Evolutionary conservation across 2,329 filamentous ascomycete genomes (phyloP).

Genomic region (Verticillium klebahnii): DNA sequence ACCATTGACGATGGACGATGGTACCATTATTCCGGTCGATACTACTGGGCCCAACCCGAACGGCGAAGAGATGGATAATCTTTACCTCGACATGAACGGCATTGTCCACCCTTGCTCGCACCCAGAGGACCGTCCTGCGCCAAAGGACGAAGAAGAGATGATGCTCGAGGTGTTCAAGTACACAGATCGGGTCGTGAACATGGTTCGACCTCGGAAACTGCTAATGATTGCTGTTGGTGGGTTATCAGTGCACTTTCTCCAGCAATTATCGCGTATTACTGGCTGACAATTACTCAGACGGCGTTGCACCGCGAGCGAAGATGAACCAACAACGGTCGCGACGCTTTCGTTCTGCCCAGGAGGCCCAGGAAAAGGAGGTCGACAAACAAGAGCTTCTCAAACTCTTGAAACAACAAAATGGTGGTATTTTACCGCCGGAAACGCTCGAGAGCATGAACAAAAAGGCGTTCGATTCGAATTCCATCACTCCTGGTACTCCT

Average conservation of each 20-base stretch:
- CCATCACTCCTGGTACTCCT: constrained; percentile 91
- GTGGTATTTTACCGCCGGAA: constrained; percentile 58
- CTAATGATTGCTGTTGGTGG: constrained; percentile 94
- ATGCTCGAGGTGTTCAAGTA: constrained; percentile 98
- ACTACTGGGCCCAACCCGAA: constrained; percentile 85
- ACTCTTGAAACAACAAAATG: constrained; percentile 74
- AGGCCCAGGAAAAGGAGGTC: constrained; percentile 88
- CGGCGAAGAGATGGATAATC: constrained; percentile 94
- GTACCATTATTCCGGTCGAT: constrained; percentile 78
- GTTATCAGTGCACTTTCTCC: constrained; percentile 21
- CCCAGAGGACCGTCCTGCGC: constrained; percentile 86
- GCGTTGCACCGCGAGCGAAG: constrained; percentile 94
- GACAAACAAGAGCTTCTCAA: constrained; percentile 87
- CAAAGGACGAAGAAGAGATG: constrained; percentile 96
- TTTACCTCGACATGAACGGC: constrained; percentile 99
- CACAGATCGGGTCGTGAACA: constrained; percentile 97
- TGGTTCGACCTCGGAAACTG: constrained; percentile 93
- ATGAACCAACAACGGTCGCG: constrained; percentile 99
- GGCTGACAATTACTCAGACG: constrained; percentile 52
- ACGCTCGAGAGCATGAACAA: constrained; percentile 61
- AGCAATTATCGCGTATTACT: not conserved
- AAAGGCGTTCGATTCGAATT: constrained; percentile 86
- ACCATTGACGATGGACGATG: constrained; percentile 75
- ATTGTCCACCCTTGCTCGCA: constrained; percentile 99
- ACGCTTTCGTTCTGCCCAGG: constrained; percentile 89